phyloP scores from a whole-genome alignment of 1,139 yeast species.

The Blastobotrys apis region DNA sequence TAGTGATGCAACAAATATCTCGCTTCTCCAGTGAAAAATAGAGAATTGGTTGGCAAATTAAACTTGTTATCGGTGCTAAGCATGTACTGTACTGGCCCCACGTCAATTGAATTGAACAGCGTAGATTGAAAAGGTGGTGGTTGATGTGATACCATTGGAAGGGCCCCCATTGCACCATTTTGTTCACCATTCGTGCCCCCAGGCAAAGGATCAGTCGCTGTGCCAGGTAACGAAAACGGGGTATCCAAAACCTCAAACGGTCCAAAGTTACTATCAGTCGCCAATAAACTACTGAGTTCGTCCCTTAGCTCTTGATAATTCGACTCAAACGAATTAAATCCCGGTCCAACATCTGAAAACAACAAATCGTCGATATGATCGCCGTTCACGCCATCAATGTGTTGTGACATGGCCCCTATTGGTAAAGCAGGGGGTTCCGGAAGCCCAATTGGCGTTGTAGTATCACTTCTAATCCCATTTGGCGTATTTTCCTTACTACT shows the following conservation, averaged over 20 bases:
- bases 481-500: not conserved
- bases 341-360: not conserved
- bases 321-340: slow-evolving; percentile 6
- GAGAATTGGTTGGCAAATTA: slow-evolving; percentile 51
- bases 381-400: not conserved
- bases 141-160: not conserved
- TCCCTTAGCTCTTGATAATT: slow-evolving; percentile 13
- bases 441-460: not conserved
- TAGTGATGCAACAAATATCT: slow-evolving; percentile 69
- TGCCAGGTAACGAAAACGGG: slow-evolving; percentile 9
- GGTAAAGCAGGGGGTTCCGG: not conserved
- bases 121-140: slow-evolving; percentile 15
- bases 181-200: not conserved
- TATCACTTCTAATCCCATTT: not conserved
- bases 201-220: not conserved
- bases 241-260: not conserved
- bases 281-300: slow-evolving; percentile 13
- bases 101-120: slow-evolving; percentile 25
- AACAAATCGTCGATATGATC: slow-evolving; percentile 8
- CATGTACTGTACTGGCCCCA: slow-evolving; percentile 21
- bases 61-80: slow-evolving; percentile 43
- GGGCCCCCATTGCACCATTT: not conserved
- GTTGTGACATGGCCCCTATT: not conserved
- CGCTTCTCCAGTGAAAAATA: slow-evolving; percentile 42
- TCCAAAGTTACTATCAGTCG: slow-evolving; percentile 8